Base-by-base conservation (phyloP, 2,329 filamentous ascomycete species). In the Penicillium sp. region DNA sequence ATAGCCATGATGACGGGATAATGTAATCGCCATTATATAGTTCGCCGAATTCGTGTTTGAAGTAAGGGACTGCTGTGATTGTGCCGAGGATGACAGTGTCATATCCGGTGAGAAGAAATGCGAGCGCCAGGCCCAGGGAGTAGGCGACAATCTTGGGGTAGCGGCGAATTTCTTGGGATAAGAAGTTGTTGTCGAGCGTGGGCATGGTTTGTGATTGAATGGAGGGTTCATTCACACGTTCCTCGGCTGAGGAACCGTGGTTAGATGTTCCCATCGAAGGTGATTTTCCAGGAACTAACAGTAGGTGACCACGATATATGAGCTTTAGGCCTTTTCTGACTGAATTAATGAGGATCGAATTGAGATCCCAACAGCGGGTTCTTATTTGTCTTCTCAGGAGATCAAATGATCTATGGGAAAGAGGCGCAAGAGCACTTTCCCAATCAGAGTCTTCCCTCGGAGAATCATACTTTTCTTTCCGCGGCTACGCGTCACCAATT, bases 1-100 rank as follows among this genome's bases (percentile, higher is more conserved):
- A 71, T 7, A 79, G 65, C 76, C 76, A 79, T 18, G 71, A 61
- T 1, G 74, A 74, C 0, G 76, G 75, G 18, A 76, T 69, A 36
- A 72, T 76, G 38, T 67, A 66, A 28, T 61, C 49, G n/a, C 58
- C 61, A 12, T 68, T 51, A 36, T 67, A 63, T 2, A 59, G 54
- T 18, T 63, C 57, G 41, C 73, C 73, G 48, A 71, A 76, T 44
- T 74, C 68, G 47, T 33, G 16, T 39, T 64, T 61, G 52, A 65
- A 64, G 12, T 57, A 59, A 18, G 62, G 61, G 13, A 64, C 60
- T 7, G 59, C 58, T 13, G 63, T 54, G 34, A 66, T 56, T 10
- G 58, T 60, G 15, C 62, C 58, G 10, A 65, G 54, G 26, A 65
- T 63, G 29, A 60, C 58, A 12, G 51, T 60, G 44, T 65, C 63